phyloP scores from a whole-genome alignment of 1,139 yeast species.

The Zygosaccharomyces sapae region DNA sequence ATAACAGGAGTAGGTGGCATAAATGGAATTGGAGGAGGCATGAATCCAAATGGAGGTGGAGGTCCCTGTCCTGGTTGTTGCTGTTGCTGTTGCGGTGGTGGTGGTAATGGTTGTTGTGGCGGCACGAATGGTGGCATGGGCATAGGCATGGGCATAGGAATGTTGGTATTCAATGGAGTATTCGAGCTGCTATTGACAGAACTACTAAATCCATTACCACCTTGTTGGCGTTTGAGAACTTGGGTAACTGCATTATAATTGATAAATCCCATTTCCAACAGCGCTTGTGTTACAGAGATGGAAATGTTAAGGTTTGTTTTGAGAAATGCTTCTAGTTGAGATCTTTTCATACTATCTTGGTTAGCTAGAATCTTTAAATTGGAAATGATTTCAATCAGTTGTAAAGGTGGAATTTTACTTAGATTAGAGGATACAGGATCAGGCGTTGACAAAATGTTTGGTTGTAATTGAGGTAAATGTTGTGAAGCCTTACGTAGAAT shows the following conservation, averaged over 20 bases:
- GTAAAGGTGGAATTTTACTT: slow-evolving; percentile 63
- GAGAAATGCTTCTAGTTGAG: slow-evolving; percentile 43
- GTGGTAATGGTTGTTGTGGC: slow-evolving; percentile 16
- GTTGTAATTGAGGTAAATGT: slow-evolving; percentile 47
- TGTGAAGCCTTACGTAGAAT: slow-evolving; percentile 48
- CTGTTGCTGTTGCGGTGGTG: slow-evolving; percentile 9
- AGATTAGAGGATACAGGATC: slow-evolving; percentile 45
- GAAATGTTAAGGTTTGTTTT: slow-evolving; percentile 58
- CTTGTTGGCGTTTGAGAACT: slow-evolving; percentile 34
- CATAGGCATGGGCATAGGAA: slow-evolving; percentile 13
- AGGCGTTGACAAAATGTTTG: slow-evolving; percentile 44
- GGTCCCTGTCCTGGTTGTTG: slow-evolving; percentile 17
- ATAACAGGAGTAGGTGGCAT: slow-evolving; percentile 17
- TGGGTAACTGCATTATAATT: slow-evolving; percentile 58
- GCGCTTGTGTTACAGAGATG: slow-evolving; percentile 64
- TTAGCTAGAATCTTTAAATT: slow-evolving; percentile 54
- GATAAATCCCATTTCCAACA: slow-evolving; percentile 68
- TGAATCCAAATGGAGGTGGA: slow-evolving; percentile 14
- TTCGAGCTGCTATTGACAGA: slow-evolving; percentile 14
- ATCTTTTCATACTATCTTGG: slow-evolving; percentile 48
- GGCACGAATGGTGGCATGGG: slow-evolving; percentile 14
- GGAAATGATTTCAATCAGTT: slow-evolving; percentile 61
- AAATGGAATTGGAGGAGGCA: slow-evolving; percentile 18
- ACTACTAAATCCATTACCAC: slow-evolving; percentile 11
- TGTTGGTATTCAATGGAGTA: slow-evolving; percentile 11